These are phyloP conservation scores for Botryotinia narcissicola DNA, from an alignment of 2,329 filamentous ascomycete species.

Conservation along the genomic window DNA sequence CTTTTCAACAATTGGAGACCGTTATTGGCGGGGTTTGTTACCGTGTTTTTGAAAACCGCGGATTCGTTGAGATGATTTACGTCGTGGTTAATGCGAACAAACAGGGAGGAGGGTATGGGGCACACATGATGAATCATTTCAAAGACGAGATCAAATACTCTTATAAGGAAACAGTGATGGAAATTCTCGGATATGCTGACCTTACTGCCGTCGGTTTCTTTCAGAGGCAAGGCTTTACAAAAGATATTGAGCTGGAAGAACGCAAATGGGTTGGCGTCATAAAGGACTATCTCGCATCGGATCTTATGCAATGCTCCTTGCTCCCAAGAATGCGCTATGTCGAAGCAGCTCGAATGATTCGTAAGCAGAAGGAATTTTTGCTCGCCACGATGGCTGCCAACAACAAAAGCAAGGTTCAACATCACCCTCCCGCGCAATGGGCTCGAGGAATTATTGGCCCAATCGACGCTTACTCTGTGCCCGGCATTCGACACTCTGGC, in stretches of 20 bases:
- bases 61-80: constrained; percentile 6
- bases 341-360: constrained; percentile 5
- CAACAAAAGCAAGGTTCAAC: not conserved
- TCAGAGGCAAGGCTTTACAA: not conserved
- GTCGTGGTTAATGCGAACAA: not conserved
- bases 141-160: constrained; percentile 7
- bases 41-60: not conserved
- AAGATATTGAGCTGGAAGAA: not conserved
- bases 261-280: not conserved
- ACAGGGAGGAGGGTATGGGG: not conserved
- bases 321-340: not conserved
- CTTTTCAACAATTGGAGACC: not conserved
- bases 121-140: constrained; percentile 1
- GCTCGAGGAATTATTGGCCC: not conserved
- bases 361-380: not conserved
- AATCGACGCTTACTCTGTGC: not conserved
- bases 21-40: not conserved
- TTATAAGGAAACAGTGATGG: not conserved
- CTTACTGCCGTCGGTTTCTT: constrained; percentile 5
- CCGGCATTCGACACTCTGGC: not conserved
- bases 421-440: not conserved
- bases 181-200: constrained; percentile 1
- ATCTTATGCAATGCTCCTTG: constrained; percentile 6
- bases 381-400: not conserved
- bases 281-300: not conserved